phyloP scores from a whole-genome alignment of 2,329 filamentous ascomycete genomes.

The Calonectria pauciramosa region DNA sequence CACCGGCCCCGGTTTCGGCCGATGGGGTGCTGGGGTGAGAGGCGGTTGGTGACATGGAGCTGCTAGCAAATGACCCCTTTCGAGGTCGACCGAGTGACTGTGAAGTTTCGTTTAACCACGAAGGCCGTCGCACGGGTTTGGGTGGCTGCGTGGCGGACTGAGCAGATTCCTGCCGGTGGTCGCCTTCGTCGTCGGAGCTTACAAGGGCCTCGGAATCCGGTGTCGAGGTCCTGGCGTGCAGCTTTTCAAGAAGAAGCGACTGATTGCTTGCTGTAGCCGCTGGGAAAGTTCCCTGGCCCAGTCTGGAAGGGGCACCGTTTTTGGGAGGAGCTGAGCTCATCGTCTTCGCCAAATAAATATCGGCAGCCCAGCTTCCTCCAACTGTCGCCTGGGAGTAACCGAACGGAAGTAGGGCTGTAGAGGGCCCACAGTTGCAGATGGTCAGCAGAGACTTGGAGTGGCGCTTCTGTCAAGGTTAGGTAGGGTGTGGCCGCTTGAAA shows the following conservation, averaged over 20 bases:
- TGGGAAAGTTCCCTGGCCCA: conserved; percentile 61
- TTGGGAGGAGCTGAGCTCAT: conserved; percentile 69
- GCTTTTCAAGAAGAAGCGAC: conserved; percentile 79
- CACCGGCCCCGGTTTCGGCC: conserved; percentile 67
- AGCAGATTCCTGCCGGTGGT: conserved; percentile 71
- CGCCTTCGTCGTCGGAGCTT: conserved; percentile 93
- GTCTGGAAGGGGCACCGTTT: conserved; percentile 64
- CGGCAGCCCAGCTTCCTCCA: conserved; percentile 27
- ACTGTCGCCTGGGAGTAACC: conserved; percentile 5
- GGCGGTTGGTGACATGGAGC: conserved; percentile 81
- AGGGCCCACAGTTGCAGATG: not conserved
- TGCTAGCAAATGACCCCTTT: conserved; percentile 83
- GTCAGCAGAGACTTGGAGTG: conserved; percentile 12
- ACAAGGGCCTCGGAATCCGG: conserved; percentile 94
- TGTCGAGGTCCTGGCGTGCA: conserved; percentile 84
- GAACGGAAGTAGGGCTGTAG: not conserved
- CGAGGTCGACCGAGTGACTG: conserved; percentile 74
- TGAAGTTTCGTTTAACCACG: conserved; percentile 88
- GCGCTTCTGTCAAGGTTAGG: not conserved
- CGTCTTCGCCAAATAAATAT: conserved; percentile 40
- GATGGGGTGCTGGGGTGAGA: conserved; percentile 88
- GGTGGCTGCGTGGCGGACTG: conserved; percentile 63
- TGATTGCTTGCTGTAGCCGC: conserved; percentile 69
- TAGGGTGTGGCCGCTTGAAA: conserved; percentile 1
- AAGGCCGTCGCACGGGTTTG: conserved; percentile 79